Base-by-base conservation (phyloP, 1,284 basidiomycete species). In the Amanita bisporigera region DNA sequence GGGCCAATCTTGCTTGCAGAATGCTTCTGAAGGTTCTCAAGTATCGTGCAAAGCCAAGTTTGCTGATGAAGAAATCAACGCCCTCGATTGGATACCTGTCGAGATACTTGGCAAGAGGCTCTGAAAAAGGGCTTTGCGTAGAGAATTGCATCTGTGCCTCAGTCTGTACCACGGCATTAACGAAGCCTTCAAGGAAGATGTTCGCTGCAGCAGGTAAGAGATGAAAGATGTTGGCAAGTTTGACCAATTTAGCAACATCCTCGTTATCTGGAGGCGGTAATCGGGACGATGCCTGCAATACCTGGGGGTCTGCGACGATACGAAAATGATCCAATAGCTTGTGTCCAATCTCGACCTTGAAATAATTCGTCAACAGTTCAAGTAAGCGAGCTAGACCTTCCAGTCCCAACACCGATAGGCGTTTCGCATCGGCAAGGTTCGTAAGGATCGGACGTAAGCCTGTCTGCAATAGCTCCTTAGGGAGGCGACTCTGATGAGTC, bases 311-410 rank as follows among this genome's bases (percentile, higher is more conserved):
- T 38, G 96, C 94, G 21, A 98, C 91, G 41, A 92, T 90, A 61
- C 92, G 90, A 83, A 97, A 98, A 79, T 99, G 98, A 75, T 99
- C 97, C 19, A 99, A 85, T 10, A 99, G 88, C 82, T 99, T 99
- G 79, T 95, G 90, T 11, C 98, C 98, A 72, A 99, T 99, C 83
- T 99, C 98, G 52, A 99, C 97, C 79, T 99, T 99, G 90, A 99
- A 99, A 82, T 99, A 99, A 78, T 98, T 99, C 58, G 97, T 98
- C 65, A 99, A 83, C 9, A 99, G 86, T 79, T 98, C 96, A 61
- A 99, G 84, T 67, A 99, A 87, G n/a, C 97, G 90, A 15, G 98
- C 97, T 29, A 99, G 84, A 6, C 98, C 98, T 77, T 99, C 96
- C 58, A 99, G 83, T 21, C 97, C 97, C 7, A 95, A 89, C n/a